Conservation (phyloP, 1,284 basidiomycete genomes). For the Pseudozyma hubeiensis region DNA sequence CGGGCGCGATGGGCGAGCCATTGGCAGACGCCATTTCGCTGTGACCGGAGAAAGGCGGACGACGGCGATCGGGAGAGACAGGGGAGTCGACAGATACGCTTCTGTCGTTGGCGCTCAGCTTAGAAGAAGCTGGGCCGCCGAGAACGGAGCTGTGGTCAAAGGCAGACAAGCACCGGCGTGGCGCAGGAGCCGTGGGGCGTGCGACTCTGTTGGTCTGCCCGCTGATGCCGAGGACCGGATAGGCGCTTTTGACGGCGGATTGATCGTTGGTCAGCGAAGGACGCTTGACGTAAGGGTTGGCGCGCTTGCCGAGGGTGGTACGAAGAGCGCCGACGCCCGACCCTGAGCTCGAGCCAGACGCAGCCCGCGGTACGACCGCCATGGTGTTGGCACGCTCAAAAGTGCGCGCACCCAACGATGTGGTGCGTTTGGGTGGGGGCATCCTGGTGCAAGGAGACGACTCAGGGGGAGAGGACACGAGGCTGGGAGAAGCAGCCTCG, state of each 20-base stretch:
- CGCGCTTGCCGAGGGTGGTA: constrained; percentile 51
- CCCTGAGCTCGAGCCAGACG: constrained; percentile 5
- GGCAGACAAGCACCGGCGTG: constrained; percentile 52
- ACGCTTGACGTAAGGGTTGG: constrained; percentile 57
- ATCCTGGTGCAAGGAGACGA: constrained; percentile 45
- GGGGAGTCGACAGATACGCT: constrained; percentile 16
- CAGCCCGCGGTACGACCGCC: constrained; percentile 28
- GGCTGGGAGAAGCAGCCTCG: constrained; percentile 25
- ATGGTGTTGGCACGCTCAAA: constrained; percentile 49
- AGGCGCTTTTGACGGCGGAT: constrained; percentile 44
- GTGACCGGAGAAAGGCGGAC: constrained; percentile 20
- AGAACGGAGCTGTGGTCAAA: constrained; percentile 42
- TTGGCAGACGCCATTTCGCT: constrained; percentile 45
- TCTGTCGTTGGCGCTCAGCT: neutral
- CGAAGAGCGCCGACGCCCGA: constrained; percentile 27
- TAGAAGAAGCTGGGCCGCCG: constrained; percentile 17
- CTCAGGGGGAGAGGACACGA: constrained; percentile 38
- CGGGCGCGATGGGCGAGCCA: constrained; percentile 54
- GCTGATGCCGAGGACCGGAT: constrained; percentile 41
- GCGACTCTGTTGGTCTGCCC: constrained; percentile 25
- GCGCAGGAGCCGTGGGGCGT: constrained; percentile 51
- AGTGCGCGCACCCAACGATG: constrained; percentile 34
- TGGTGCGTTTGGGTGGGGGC: constrained; percentile 43
- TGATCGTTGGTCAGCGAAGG: constrained; percentile 35
- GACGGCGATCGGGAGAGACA: constrained; percentile 38